Base-by-base conservation (phyloP, 148 eudicot genomes). In the Silene conica region DNA sequence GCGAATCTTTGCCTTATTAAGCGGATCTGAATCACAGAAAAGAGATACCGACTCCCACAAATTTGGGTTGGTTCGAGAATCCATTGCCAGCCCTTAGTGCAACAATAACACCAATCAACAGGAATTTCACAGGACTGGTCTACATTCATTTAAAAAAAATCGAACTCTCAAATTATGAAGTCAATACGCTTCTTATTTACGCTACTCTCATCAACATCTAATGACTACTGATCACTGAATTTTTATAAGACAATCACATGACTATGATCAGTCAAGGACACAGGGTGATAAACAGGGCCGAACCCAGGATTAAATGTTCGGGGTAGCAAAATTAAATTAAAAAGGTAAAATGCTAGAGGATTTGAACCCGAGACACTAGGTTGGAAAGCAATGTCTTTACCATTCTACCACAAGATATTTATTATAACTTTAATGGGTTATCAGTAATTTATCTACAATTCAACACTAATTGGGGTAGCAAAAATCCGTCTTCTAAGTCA, bases 151-250 rank as follows among this genome's bases (percentile, higher is more conserved):
- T 15, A 46, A 46, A 50, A 4, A 21, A 69, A 50, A 3, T 69
- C 14, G 38, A 50, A 50, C 21, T 50, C 41, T 13, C 8, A 45
- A 68, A 46, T 4, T 21, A 56, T 66, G 22, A 45, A 68, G 71
- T 26, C 15, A 10, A 45, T 0, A 19, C 1, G 25, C 28, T 34
- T 16, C 21, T 28, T 15, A 5, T 38, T 26, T 28, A 28, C 7
- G 38, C 15, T 66, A 41, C 31, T 38, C 19, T 22, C 69, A 41
- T 66, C 50, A 66, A 66, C 69, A 38, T 22, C 69, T n/a, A 22
- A 66, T 22, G 50, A 66, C 69, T 66, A 38, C 16, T 22, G 50
- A 66, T 48, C 41, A 38, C 25, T 34, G 7, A 66, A 66, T 66
- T 25, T 4, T 23, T 34, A n/a, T n/a, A n/a, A 63, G n/a, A 26